Conservation (phyloP, 1,284 basidiomycete species). For the Cryptococcus maquisensis region DNA sequence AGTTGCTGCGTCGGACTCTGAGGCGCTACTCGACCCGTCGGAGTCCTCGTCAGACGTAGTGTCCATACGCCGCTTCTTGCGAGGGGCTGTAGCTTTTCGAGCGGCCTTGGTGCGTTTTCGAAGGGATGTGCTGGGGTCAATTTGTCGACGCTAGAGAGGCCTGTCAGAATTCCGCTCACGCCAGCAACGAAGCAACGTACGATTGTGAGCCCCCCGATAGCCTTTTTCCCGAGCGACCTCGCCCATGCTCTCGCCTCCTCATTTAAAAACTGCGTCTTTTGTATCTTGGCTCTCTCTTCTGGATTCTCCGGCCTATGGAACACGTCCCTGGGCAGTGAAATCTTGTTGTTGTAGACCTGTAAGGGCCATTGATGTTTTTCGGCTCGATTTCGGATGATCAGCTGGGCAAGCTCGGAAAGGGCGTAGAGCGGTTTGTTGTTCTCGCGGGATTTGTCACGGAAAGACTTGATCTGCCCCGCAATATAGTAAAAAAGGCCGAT, state of each 20-base stretch:
- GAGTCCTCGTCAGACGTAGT: conserved; percentile 24
- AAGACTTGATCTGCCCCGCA: conserved; percentile 77
- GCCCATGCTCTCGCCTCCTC: conserved; percentile 30
- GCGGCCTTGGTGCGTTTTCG: conserved; percentile 9
- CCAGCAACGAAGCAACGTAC: conserved; percentile 10
- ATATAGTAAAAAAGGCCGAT: conserved; percentile 78
- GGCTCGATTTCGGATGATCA: conserved; percentile 71
- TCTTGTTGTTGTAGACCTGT: conserved; percentile 71
- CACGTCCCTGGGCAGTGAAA: conserved; percentile 78
- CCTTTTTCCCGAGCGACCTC: conserved; percentile 19
- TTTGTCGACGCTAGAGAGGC: conserved; percentile 4
- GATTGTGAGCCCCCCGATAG: conserved; percentile 1
- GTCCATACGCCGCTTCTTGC: conserved; percentile 6
- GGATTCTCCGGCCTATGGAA: conserved; percentile 51
- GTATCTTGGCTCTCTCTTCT: conserved; percentile 20
- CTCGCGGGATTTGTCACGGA: conserved; percentile 59
- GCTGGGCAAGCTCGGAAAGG: conserved; percentile 82
- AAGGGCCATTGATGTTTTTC: conserved; percentile 69
- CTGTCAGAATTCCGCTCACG: not conserved
- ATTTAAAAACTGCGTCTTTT: conserved; percentile 29
- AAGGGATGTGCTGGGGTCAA: conserved; percentile 9
- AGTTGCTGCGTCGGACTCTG: conserved; percentile 4
- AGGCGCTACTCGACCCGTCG: conserved; percentile 5
- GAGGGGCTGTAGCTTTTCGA: not conserved
- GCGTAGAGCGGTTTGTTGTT: conserved; percentile 64